Conservation (phyloP, 2,329 filamentous ascomycete species). For the Sclerotinia nivalis region DNA sequence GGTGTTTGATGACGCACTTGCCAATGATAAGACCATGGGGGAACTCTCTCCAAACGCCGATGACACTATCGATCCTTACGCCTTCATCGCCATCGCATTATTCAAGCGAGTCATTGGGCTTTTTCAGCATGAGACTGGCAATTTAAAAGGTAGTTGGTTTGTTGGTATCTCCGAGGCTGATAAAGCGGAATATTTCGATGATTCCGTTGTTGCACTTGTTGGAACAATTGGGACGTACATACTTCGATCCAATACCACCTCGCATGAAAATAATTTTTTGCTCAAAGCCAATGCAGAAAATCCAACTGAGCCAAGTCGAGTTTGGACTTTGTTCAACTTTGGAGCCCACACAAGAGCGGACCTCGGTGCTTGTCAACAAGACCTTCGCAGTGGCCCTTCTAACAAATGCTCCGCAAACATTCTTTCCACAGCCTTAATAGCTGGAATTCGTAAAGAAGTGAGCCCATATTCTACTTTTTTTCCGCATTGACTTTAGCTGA, state of each 20-base stretch:
- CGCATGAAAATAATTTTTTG: slow-evolving; percentile 28
- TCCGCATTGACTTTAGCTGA: slow-evolving; percentile 23
- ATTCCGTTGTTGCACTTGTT: slow-evolving; percentile 25
- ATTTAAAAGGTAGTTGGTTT: slow-evolving; percentile 20
- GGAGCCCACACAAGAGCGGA: slow-evolving; percentile 10
- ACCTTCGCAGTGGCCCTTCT: slow-evolving; percentile 18
- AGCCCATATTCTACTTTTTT: slow-evolving; percentile 1
- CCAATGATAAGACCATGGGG: slow-evolving; percentile 12
- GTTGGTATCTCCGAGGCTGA: slow-evolving; percentile 22
- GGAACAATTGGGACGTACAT: slow-evolving; percentile 31
- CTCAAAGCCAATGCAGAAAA: slow-evolving; percentile 16
- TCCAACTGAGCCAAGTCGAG: slow-evolving; percentile 15
- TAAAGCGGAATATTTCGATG: slow-evolving; percentile 17
- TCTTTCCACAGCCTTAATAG: slow-evolving; percentile 28
- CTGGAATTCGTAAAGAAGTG: slow-evolving; percentile 34
- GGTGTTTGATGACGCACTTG: slow-evolving; percentile 34
- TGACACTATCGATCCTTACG: slow-evolving; percentile 26
- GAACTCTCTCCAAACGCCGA: slow-evolving; percentile 4
- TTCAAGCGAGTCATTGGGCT: slow-evolving; percentile 26
- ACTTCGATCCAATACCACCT: slow-evolving; percentile 30
- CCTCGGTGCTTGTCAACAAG: slow-evolving; percentile 16
- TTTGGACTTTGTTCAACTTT: slow-evolving; percentile 25
- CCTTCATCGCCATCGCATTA: slow-evolving; percentile 29
- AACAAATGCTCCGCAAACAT: slow-evolving; percentile 23
- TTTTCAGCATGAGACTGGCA: slow-evolving; percentile 20